Evolutionary conservation across 345 rosid species (phyloP).

Genomic region (Microcos paniculata): DNA sequence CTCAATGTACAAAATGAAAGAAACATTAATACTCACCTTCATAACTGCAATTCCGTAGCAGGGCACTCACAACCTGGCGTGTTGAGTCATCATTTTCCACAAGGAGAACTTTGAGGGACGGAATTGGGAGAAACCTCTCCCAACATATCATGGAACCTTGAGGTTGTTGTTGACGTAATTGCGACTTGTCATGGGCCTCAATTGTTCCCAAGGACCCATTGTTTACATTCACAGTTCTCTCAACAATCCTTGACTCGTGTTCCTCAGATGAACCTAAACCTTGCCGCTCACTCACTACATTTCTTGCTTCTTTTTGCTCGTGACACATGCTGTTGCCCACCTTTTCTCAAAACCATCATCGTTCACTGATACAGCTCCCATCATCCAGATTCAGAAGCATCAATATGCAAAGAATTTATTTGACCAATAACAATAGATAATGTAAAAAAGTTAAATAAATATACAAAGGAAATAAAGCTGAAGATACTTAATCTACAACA

Average conservation of each 20-base stretch:
- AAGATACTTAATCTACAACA: neutral
- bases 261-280: slow-evolving; percentile 48
- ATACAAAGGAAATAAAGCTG: neutral
- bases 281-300: slow-evolving; percentile 38
- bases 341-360: slow-evolving; percentile 16
- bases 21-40: slow-evolving; percentile 47
- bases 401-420: slow-evolving; percentile 22
- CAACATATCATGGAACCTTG: slow-evolving; percentile 45
- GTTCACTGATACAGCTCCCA: slow-evolving; percentile 31
- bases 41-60: slow-evolving; percentile 79
- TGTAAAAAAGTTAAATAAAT: neutral
- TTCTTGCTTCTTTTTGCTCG: slow-evolving; percentile 39
- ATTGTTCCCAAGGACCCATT: slow-evolving; percentile 27
- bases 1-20: slow-evolving; percentile 7
- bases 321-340: slow-evolving; percentile 34
- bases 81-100: slow-evolving; percentile 83
- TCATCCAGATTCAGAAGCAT: slow-evolving; percentile 41
- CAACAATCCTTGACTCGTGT: slow-evolving; percentile 42
- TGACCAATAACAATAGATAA: neutral
- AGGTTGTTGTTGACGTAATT: slow-evolving; percentile 44
- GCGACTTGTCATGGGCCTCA: slow-evolving; percentile 28
- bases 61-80: slow-evolving; percentile 67
- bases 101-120: slow-evolving; percentile 75
- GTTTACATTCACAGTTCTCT: slow-evolving; percentile 27
- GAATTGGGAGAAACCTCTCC: slow-evolving; percentile 77